A percentile compares a stretch with the other conserved stretches of the same genome.
Evolutionary conservation across 2,329 filamentous ascomycete species (phyloP).

Genomic region (Neonectria sp.): DNA sequence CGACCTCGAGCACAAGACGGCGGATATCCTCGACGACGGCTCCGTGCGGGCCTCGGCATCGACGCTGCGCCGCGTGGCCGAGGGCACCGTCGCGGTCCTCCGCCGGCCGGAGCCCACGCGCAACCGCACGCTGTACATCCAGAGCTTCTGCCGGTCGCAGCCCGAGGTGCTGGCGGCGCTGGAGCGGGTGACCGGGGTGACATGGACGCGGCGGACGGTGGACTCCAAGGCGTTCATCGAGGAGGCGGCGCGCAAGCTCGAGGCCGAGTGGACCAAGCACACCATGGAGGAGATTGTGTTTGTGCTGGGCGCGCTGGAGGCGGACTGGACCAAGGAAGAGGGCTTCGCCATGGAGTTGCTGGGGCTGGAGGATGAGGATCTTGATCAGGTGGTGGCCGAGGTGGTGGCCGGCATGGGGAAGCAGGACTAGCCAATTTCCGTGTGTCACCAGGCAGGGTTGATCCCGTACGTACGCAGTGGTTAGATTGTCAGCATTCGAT

Average conservation of each 20-base stretch:
- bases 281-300: conserved; percentile 65
- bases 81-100: conserved; percentile 66
- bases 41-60: conserved; percentile 63
- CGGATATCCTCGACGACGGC: conserved; percentile 67
- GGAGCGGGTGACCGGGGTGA: conserved; percentile 64
- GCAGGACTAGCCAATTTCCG: conserved; percentile 13
- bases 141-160: conserved; percentile 64
- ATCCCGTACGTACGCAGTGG: not conserved
- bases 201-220: conserved; percentile 52
- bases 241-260: conserved; percentile 55
- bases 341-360: conserved; percentile 65
- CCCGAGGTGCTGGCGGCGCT: conserved; percentile 62
- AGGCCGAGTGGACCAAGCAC: conserved; percentile 51
- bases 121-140: conserved; percentile 65
- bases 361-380: conserved; percentile 61
- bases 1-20: conserved; percentile 59
- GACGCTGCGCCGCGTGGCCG: conserved; percentile 63
- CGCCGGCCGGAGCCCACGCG: conserved; percentile 64
- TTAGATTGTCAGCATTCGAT: not conserved
- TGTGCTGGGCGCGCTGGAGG: conserved; percentile 63
- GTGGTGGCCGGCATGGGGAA: conserved; percentile 49
- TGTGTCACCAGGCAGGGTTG: not conserved
- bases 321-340: conserved; percentile 62
- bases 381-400: conserved; percentile 58
- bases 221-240: conserved; percentile 59